Evolutionary conservation across 164 flowering plant species (phyloP), one percentile per base, ranked within the genome.

Genomic region (Piper betle): DNA sequence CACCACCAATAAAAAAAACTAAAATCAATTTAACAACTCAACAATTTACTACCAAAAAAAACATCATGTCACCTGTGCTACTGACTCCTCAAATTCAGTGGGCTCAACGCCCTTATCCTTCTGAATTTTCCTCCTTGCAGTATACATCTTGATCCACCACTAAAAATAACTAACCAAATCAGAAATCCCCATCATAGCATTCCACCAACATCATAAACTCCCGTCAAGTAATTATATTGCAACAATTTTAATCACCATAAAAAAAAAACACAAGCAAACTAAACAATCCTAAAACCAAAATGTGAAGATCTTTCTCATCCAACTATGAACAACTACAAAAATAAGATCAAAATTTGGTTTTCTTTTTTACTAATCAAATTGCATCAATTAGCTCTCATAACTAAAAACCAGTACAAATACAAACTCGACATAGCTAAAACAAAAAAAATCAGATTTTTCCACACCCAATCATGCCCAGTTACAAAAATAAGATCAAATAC

Each of bases 21-120:
- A 53, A 53, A 62, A 62, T n/a, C 39, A 37, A 39, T 4, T 18
- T 37, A 55, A 53, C 11, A 16, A 52, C 1, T 20, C 25, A 25
- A 8, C 39, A 13, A 39, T 50, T 50, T 1, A 65, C n/a, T n/a
- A n/a, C n/a, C n/a, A n/a, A n/a, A n/a, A n/a, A n/a, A n/a, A n/a
- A n/a, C n/a, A n/a, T n/a, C n/a, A n/a, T n/a, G 58, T 5, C 33
- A 86, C 87, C 88, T 88, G 96, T 1, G 88, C 91, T 63, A 88
- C 96, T 18, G 78, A 48, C 71, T 78, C 84, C 73, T 81, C 86
- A 50, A 84, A 80, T 52, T 84, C 84, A 53, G 86, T 58, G 3
- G 85, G 86, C 25, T 81, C 88, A 58, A 64, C 83, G 72, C 75
- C 86, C 70, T 81, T 80, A 52, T 78, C 88, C 53, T 81, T 84